Evolutionary conservation across 352 stramenopile genomes (phyloP), one percentile per base, ranked within the genome.

Genomic region (Phytophthora vignae): DNA sequence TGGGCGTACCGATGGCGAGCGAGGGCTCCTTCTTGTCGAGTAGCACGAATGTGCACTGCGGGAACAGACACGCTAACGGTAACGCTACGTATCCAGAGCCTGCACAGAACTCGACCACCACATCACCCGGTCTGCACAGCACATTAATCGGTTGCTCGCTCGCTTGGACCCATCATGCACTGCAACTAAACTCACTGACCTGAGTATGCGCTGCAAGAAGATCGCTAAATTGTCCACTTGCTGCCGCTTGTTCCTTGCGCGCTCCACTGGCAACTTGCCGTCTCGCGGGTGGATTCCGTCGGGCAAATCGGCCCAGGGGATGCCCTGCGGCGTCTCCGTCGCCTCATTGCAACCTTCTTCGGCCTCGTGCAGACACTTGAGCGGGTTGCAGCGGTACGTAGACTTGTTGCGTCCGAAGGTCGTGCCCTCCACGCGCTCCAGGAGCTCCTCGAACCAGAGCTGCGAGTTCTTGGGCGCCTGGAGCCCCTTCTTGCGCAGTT

Each of bases 71-170:
- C 60, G 88, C 87, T 29, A 94, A 79, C 29, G 88, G 88, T 44
- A 95, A 60, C 40, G 85, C 85, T 12, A 93, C 85, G 61, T 95
- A 94, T 19, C 88, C 88, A 3, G 85, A 93, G 29, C 87, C 87
- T 4, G 85, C 85, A 33, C 88, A 95, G 66, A 95, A 95, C 82
- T 95, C 88, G 27, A 95, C 88, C 14, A 95, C 84, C 7, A 89
- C 74, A 62, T 94, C 85, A 10, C 85, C 88, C 56, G 85, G 77
- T 54, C 87, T 94, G 17, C 15, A 64, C 1, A 36, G 7, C 27
- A 59, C 7, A 14, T 65, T n/a, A n/a, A n/a, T n/a, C n/a, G n/a
- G n/a, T n/a, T n/a, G n/a, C n/a, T n/a, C n/a, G n/a, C n/a, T n/a
- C n/a, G n/a, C n/a, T n/a, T n/a, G n/a, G n/a, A n/a, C n/a, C n/a